Evolutionary conservation across 495 filamentous ascomycete genomes (phyloP), one percentile per base, ranked within the genome.

Genomic region (Hypoxylon fuscum): DNA sequence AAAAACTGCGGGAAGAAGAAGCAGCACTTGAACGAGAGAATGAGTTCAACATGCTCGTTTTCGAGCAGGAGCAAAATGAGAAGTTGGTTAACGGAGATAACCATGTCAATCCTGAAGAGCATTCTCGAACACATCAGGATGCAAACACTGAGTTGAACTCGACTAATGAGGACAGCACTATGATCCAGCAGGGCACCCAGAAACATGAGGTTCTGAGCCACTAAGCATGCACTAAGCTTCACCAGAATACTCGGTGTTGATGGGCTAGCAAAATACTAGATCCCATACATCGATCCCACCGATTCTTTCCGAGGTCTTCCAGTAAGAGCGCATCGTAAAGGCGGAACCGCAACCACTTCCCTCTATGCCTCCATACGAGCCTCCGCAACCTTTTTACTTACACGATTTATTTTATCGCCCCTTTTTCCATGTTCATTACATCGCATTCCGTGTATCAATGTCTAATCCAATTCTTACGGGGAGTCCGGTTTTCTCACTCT

Each of bases 161-260:
- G 27, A 17, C 47, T 18, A 32, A 17, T 12, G 57, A 35, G 5
- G 63, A 61, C 8, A 17, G 22, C 18, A 21, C 51, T 29, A 14
- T 43, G 3, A 55, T 62, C 41, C 63, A 62, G 27, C 57, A 62
- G n/a, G 56, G 21, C 17, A 20, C 63, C 15, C 56, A 51, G 34
- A 66, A 70, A 31, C 70, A 69, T 15, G 73, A 74, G 34, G 71
- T 75, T 14, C 44, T 75, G 57, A 75, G 73, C 63, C 71, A 73
- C 22, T 66, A 18, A 48, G 12, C 9, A 34, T n/a, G 20, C 3
- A 18, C 11, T 31, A 8, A 38, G 20, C 8, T 7, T 6, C 25
- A 35, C 27, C 23, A 10, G 11, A 2, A 25, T 35, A 14, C 34
- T 37, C 15, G 12, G n/a, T 2, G 11, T 37, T 15, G 17, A 5